Evolutionary conservation across 805 yeast species (phyloP), one percentile per base, ranked within the genome.

Genomic region (Saturnispora besseyi): DNA sequence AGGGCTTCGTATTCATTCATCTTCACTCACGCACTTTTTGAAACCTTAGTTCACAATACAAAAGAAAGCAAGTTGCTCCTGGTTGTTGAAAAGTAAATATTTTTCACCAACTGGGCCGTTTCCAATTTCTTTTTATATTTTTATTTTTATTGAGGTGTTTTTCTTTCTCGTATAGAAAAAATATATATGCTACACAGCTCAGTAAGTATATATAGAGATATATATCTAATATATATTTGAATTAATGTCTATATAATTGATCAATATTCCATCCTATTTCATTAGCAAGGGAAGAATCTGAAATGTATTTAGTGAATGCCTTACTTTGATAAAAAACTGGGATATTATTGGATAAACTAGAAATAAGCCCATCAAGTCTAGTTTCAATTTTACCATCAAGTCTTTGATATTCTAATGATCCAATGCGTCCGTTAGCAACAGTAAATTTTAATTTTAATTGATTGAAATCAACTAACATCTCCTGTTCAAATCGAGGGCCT

Each of bases 401-500:
- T 26, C 53, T 46, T 37, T 55, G 54, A 8, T 41, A 21, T 5
- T 49, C 53, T 11, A 59, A 30, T 5, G 52, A 51, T 2, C 46
- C 42, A 4, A 63, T 46, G 1, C 47, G 26, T 0, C 86, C 85
- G 51, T 77, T 79, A 5, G 75, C 81, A 3, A 88, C 81, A 75
- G 15, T 45, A 48, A 55, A 71, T 54, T 11, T 68, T 62, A 51
- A 61, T 54, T 37, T 46, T 8, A 55, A 22, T 4, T 65, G 62
- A 0, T 63, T 62, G 40, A 69, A 64, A 2, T 58, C 59, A 18
- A 84, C 61, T 1, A 59, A 58, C 51, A 86, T 78, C 29, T 72
- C 68, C 51, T 85, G 79, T 38, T 74, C 70, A 62, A 91, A 93
- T 51, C 70, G 73, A 0, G 97, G 96, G 0, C 96, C 84, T 21